Evolutionary conservation across 768 basidiomycete species (phyloP).

Genomic region (Scleroderma citrinum): DNA sequence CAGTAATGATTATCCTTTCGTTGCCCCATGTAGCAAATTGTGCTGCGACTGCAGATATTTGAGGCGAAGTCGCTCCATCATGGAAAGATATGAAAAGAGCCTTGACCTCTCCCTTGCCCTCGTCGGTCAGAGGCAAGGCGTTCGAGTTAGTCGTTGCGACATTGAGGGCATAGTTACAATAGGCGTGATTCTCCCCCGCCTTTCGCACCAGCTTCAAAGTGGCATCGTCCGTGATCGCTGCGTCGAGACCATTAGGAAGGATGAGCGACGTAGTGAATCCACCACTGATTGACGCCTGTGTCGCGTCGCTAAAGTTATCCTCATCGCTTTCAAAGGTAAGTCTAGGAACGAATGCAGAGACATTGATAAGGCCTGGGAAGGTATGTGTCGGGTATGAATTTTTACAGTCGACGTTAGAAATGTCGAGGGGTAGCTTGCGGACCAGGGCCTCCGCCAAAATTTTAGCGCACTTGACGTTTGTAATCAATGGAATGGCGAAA

Average conservation of each 20-base stretch:
- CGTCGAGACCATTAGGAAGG: constrained; percentile 60
- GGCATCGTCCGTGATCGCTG: constrained; percentile 58
- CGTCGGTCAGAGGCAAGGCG: constrained; percentile 59
- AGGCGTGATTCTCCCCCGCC: constrained; percentile 58
- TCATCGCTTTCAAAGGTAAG: constrained; percentile 43
- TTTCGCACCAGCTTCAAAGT: constrained; percentile 65
- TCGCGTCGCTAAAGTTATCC: constrained; percentile 58
- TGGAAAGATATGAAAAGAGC: constrained; percentile 83
- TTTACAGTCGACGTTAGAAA: constrained; percentile 89
- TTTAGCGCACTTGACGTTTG: constrained; percentile 98
- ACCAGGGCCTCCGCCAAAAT: constrained; percentile 90
- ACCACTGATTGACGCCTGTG: constrained; percentile 77
- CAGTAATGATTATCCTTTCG: constrained; percentile 91
- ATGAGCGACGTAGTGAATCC: constrained; percentile 87
- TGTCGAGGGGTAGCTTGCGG: constrained; percentile 83
- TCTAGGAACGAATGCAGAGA: constrained; percentile 79
- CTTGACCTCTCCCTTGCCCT: constrained; percentile 73
- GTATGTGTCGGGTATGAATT: constrained; percentile 85
- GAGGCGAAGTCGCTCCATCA: constrained; percentile 38
- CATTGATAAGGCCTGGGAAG: constrained; percentile 89
- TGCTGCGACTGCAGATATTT: constrained; percentile 70
- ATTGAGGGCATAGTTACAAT: constrained; percentile 85
- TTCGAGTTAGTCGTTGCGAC: constrained; percentile 72
- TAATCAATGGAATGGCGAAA: constrained; percentile 94
- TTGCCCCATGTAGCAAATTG: constrained; percentile 88